Evolutionary conservation across 164 flowering plant species (phyloP).

Genomic region (Chimonanthus salicifolius): DNA sequence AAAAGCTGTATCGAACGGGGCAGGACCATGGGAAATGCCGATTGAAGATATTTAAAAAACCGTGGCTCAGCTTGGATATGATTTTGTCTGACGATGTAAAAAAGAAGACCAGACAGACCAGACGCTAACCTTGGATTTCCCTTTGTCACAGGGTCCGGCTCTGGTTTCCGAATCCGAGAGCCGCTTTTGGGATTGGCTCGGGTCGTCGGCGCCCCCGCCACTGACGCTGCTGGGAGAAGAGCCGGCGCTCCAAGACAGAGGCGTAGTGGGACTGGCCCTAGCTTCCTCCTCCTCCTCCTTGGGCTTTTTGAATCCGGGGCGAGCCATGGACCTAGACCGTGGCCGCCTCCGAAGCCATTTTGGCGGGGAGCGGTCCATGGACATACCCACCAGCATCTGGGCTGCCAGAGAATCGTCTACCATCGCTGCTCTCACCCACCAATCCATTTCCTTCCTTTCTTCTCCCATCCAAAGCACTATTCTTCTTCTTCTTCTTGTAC

Average conservation of each 20-base stretch:
- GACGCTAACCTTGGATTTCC: slow-evolving; percentile 50
- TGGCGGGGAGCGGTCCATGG: slow-evolving; percentile 12
- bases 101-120: not conserved
- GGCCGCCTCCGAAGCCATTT: slow-evolving; percentile 43
- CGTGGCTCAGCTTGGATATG: no score
- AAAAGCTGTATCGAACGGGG: not conserved
- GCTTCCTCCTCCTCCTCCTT: slow-evolving; percentile 15
- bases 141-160: slow-evolving; percentile 1
- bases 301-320: slow-evolving; percentile 14
- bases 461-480: slow-evolving; percentile 28
- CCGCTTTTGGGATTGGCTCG: slow-evolving; percentile 17
- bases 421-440: slow-evolving; percentile 28
- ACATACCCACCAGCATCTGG: slow-evolving; percentile 34
- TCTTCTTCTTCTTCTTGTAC: not conserved
- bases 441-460: slow-evolving; percentile 17
- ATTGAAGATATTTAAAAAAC: not conserved
- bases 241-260: slow-evolving; percentile 63
- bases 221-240: slow-evolving; percentile 10
- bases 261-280: slow-evolving; percentile 55
- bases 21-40: not conserved
- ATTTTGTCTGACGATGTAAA: not conserved
- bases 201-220: slow-evolving; percentile 28
- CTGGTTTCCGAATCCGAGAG: not conserved
- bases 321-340: slow-evolving; percentile 25
- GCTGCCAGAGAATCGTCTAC: slow-evolving; percentile 44